These are phyloP conservation scores for Xerocomellus chrysenteron DNA, from an alignment of 768 basidiomycete genomes.

Conservation along the genomic window DNA sequence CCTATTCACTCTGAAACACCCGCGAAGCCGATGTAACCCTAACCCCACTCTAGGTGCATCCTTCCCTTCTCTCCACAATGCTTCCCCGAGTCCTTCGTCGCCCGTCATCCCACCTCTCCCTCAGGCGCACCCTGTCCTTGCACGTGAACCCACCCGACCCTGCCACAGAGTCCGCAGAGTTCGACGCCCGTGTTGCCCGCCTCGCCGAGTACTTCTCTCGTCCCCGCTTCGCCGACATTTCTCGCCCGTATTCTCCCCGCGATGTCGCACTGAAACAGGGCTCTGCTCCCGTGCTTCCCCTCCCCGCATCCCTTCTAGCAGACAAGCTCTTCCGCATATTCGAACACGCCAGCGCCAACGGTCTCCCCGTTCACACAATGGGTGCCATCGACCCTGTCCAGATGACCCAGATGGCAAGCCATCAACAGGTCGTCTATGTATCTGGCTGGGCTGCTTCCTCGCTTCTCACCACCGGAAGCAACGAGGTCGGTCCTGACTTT, in stretches of 20 bases:
- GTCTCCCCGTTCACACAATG: slow-evolving; percentile 82
- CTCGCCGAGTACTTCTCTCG: slow-evolving; percentile 72
- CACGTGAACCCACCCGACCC: slow-evolving; percentile 58
- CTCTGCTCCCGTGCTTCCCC: slow-evolving; percentile 72
- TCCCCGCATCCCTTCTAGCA: slow-evolving; percentile 75
- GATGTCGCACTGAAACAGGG: slow-evolving; percentile 90
- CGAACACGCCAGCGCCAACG: slow-evolving; percentile 56
- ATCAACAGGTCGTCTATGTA: slow-evolving; percentile 88
- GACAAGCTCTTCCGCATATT: slow-evolving; percentile 81
- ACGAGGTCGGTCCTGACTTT: slow-evolving; percentile 90
- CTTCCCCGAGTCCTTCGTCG: slow-evolving; percentile 11
- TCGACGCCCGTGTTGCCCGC: slow-evolving; percentile 59
- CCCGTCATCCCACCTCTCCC: slow-evolving; percentile 31
- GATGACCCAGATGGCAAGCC: slow-evolving; percentile 90
- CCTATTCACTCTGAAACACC: background rate
- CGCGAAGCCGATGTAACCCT: slow-evolving; percentile 28
- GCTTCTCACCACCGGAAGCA: slow-evolving; percentile 83
- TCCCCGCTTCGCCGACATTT: slow-evolving; percentile 70
- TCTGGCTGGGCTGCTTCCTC: slow-evolving; percentile 91
- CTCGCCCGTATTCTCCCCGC: slow-evolving; percentile 77
- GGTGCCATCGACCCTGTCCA: slow-evolving; percentile 93
- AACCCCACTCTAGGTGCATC: slow-evolving; percentile 33
- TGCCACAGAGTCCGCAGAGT: slow-evolving; percentile 56
- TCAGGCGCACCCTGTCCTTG: slow-evolving; percentile 45
- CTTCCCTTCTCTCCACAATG: slow-evolving; percentile 21